A percentile compares a stretch with the other conserved stretches of the same genome.
phyloP scores from a whole-genome alignment of 495 filamentous ascomycete species.

The Podospora pseudopauciseta region DNA sequence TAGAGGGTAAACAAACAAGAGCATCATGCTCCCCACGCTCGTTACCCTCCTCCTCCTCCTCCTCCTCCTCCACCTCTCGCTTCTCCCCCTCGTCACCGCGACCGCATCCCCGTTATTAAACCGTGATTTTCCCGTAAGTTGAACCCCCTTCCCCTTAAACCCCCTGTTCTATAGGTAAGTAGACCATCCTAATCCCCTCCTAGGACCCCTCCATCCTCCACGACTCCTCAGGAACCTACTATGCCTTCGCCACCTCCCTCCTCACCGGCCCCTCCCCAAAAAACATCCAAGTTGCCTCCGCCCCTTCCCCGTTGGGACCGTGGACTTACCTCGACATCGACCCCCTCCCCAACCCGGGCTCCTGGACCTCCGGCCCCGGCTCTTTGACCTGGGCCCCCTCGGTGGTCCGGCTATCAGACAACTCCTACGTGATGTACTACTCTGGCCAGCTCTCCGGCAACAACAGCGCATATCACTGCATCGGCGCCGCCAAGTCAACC shows the following conservation, averaged over 20 bases:
- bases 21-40: not conserved
- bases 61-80: not conserved
- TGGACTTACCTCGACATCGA: conserved; percentile 35
- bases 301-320: conserved; percentile 19
- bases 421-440: conserved; percentile 58
- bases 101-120: conserved; percentile 14
- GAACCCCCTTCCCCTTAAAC: no score
- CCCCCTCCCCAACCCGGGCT: conserved; percentile 26
- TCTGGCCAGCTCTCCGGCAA: conserved; percentile 43
- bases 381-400: conserved; percentile 51
- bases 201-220: conserved; percentile 34
- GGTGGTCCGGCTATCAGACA: conserved; percentile 36
- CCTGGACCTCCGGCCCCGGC: conserved; percentile 29
- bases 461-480: conserved; percentile 46
- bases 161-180: no score
- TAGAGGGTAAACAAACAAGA: not conserved
- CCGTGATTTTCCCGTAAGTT: conserved; percentile 29
- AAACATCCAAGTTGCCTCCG: conserved; percentile 37
- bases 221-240: conserved; percentile 30
- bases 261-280: conserved; percentile 30
- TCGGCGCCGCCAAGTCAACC: conserved; percentile 49
- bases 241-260: conserved; percentile 42
- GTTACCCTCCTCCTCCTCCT: conserved; percentile 4
- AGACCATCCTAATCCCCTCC: no score
- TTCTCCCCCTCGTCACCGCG: not conserved